Percentiles rank a stretch among this genome's conserved stretches.
Evolutionary conservation across 1,284 basidiomycete genomes (phyloP).

Genomic region (Xerocomus minutiporus): DNA sequence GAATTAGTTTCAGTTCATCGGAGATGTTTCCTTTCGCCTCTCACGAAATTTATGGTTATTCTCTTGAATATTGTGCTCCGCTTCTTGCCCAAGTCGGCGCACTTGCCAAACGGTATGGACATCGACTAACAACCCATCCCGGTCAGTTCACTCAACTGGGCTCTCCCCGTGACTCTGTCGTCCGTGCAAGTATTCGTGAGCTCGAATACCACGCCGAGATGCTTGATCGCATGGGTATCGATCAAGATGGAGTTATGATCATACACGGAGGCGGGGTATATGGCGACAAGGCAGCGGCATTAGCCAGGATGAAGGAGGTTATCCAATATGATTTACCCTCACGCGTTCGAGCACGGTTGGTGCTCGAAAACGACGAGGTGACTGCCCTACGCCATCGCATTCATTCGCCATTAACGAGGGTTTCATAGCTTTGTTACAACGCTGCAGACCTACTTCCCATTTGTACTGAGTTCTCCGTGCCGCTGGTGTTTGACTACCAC

Average conservation of each 20-base stretch:
- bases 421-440: slow-evolving; percentile 73
- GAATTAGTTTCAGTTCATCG: slow-evolving; percentile 46
- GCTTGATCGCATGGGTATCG: slow-evolving; percentile 79
- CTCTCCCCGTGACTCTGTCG: slow-evolving; percentile 69
- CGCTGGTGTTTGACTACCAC: slow-evolving; percentile 79
- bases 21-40: slow-evolving; percentile 92
- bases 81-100: slow-evolving; percentile 57
- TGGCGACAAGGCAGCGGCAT: slow-evolving; percentile 69
- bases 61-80: slow-evolving; percentile 52
- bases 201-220: slow-evolving; percentile 83
- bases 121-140: slow-evolving; percentile 83
- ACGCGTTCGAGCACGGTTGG: slow-evolving; percentile 68
- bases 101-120: slow-evolving; percentile 72
- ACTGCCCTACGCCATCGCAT: slow-evolving; percentile 2
- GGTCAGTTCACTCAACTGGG: slow-evolving; percentile 86
- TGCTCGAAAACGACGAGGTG: slow-evolving; percentile 91
- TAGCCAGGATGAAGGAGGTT: slow-evolving; percentile 70
- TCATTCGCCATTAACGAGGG: background rate
- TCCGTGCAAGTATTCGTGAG: slow-evolving; percentile 74
- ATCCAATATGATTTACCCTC: slow-evolving; percentile 57
- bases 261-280: slow-evolving; percentile 82
- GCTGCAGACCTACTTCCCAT: slow-evolving; percentile 81
- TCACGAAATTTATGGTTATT: slow-evolving; percentile 76
- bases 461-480: slow-evolving; percentile 78
- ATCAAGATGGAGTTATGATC: slow-evolving; percentile 73